phyloP scores from a whole-genome alignment of 305 asterid genomes.

The Fraxinus albicans region DNA sequence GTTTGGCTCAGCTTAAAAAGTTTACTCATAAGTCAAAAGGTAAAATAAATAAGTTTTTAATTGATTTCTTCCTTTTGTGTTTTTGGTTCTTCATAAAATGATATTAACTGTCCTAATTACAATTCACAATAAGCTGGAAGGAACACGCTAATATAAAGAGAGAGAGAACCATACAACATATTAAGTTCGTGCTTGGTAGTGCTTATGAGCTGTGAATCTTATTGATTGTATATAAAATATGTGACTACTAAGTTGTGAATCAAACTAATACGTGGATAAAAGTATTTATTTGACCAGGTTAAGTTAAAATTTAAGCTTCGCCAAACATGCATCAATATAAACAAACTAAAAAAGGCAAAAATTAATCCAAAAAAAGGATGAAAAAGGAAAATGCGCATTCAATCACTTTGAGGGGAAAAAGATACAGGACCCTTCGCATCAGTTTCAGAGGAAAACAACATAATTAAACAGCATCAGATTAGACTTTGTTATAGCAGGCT shows the following conservation, averaged over 20 bases:
- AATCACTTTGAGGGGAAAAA: background rate
- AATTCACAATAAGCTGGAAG: background rate
- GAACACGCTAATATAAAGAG: background rate
- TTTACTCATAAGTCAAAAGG: background rate
- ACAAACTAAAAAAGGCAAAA: background rate
- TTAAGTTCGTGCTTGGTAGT: background rate
- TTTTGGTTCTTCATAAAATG: background rate
- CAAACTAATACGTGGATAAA: background rate
- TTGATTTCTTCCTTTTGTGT: background rate
- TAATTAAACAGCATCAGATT: background rate
- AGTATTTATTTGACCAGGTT: background rate
- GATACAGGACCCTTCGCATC: conserved; percentile 2
- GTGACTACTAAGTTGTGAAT: background rate
- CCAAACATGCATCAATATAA: background rate
- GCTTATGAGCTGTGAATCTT: background rate
- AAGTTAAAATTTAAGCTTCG: background rate
- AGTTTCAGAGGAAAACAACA: background rate
- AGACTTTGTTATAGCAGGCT: background rate
- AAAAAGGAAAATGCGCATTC: background rate
- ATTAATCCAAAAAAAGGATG: background rate
- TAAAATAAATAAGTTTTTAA: background rate
- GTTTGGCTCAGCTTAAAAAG: background rate
- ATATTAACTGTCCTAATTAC: background rate
- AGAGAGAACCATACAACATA: background rate
- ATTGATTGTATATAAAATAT: background rate